Percentiles rank a stretch among this genome's conserved stretches.
These are phyloP conservation scores for Cochliopodium minus DNA, from an alignment of 208 protist species.

Conservation along the genomic window DNA sequence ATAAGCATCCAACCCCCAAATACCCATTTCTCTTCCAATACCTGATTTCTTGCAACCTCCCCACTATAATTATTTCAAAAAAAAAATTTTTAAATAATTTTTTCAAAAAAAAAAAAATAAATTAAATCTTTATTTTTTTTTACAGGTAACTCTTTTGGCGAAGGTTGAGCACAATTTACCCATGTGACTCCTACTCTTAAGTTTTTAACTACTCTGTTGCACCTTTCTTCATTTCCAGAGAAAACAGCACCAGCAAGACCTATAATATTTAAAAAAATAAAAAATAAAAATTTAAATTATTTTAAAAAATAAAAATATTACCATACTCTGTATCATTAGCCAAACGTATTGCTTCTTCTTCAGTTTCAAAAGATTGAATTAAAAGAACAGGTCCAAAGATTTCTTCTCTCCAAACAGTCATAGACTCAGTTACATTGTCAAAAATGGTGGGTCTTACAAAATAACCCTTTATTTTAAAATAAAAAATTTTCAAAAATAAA, in stretches of 20 bases:
- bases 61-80: too few relatives aligned
- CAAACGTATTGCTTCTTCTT: slow-evolving; percentile 48
- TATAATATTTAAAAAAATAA: neutral
- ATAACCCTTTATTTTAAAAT: slow-evolving; percentile 44
- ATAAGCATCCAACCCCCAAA: too few relatives aligned
- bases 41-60: too few relatives aligned
- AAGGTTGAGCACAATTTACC: neutral
- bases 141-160: too few relatives aligned
- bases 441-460: slow-evolving; percentile 61
- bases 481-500: too few relatives aligned
- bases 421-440: slow-evolving; percentile 41
- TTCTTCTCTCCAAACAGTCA: slow-evolving; percentile 54
- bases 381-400: slow-evolving; percentile 66
- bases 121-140: too few relatives aligned
- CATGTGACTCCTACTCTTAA: neutral
- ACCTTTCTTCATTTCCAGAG: neutral
- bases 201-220: neutral
- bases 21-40: too few relatives aligned
- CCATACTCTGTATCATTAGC: slow-evolving; percentile 57
- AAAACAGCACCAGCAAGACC: neutral
- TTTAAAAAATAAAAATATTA: slow-evolving; percentile 1
- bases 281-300: neutral
- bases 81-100: too few relatives aligned
- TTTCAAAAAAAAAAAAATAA: too few relatives aligned
- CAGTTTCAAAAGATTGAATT: slow-evolving; percentile 51